Base-by-base conservation (phyloP, 768 basidiomycete species). In the Pleurotus salmoneostramineus region DNA sequence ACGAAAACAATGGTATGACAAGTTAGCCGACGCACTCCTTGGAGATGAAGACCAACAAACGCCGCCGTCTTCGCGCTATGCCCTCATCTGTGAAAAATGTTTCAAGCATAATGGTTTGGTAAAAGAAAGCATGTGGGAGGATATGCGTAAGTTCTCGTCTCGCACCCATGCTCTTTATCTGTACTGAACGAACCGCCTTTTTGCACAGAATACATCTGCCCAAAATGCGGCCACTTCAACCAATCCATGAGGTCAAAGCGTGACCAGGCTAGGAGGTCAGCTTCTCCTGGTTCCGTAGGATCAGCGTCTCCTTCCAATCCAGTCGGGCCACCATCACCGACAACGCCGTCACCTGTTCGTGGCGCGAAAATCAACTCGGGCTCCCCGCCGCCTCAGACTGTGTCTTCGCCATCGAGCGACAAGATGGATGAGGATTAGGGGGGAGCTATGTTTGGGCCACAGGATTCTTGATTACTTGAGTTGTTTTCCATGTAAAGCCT, bases 71-170 rank as follows among this genome's bases (percentile, higher is more conserved):
- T 83, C 66, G 35, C 79, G 81, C 57, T 96, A 92, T 64, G 94
- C 94, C 2, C 80, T 95, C 50, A 95, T 96, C 48, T 96, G 94
- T 71, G 85, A 87, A 63, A 85, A 84, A 60, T 96, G 94, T 66
- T 95, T 90, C 65, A 72, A 83, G 17, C 94, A 95, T 67, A 96
- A 96, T 60, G 94, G 94, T 3, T 77, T 97, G 2, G 90, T 93
- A 7, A 87, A 88, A 65, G 92, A 93, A 68, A 83, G 77, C 46
- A 78, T 87, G 68, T 95, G 88, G 83, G 87, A 89, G 60, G 85
- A 89, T 61, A 82, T 88, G 32, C 90, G 94, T 95, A 64, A 70
- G 92, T 84, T 21, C 21, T 27, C 21, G 8, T 35, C 21, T 37
- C 46, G 21, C 27, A 14, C 11, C 43, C 36, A 17, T 11, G 32